Evolutionary conservation across 805 yeast species (phyloP), one percentile per base, ranked within the genome.

Genomic region (Ogataea sp.): DNA sequence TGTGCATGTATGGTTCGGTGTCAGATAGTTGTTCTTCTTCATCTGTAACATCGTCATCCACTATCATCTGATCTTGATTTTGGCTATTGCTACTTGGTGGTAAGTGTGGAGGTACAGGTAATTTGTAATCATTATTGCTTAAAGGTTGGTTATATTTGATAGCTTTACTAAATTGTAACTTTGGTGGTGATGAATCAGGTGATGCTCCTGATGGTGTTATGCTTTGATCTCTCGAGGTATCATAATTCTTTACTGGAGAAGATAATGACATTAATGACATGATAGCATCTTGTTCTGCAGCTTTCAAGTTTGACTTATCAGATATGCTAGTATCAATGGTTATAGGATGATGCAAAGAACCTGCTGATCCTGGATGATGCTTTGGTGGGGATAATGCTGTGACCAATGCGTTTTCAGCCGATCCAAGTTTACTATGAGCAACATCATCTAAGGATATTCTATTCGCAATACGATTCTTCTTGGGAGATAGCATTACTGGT

Each of bases 261-360:
- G 80, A 66, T 31, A 75, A 59, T 29, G 78, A 70, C 68, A 75
- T 75, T 38, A 75, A 59, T 18, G 79, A 72, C 50, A 68, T 58
- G 10, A 75, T 69, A 6, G 80, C 80, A 36, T 74, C 80, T 48
- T 73, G 73, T 44, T 75, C 80, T 36, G 58, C 53, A 44, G 57
- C 54, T 43, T 55, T n/a, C n/a, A n/a, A n/a, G n/a, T n/a, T n/a
- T n/a, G n/a, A n/a, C 3, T 9, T 8, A 6, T 6, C 18, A 32
- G 18, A n/a, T n/a, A 10, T 6, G 10, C 25, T 4, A 15, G 30
- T 37, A 32, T 37, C 34, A 20, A 37, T 17, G 6, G 39, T n/a
- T 2, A 37, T 32, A 2, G 25, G 24, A 20, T 14, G 43, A 20
- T 15, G 38, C n/a, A n/a, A n/a, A n/a, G n/a, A n/a, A n/a, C n/a